phyloP scores from a whole-genome alignment of 2,329 filamentous ascomycete species.

The Aureobasidium sp. region DNA sequence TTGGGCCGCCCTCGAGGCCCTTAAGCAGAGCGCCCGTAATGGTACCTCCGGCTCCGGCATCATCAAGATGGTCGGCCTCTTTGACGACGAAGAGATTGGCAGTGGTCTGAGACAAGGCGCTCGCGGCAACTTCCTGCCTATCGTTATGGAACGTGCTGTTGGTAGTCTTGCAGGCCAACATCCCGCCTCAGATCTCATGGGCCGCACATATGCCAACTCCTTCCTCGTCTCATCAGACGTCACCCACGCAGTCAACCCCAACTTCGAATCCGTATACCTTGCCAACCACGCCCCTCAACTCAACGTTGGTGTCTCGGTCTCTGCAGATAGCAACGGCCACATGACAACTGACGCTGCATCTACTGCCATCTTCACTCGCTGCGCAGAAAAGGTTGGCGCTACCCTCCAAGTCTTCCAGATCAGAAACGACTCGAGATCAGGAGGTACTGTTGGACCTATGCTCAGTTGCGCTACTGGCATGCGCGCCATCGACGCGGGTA shows the following conservation, averaged over 20 bases:
- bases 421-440: conserved; percentile 79
- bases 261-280: conserved; percentile 79
- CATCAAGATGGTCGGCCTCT: conserved; percentile 86
- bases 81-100: conserved; percentile 96
- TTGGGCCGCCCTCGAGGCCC: conserved; percentile 78
- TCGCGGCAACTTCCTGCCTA: conserved; percentile 77
- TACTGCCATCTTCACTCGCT: conserved; percentile 68
- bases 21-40: conserved; percentile 56
- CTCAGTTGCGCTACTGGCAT: conserved; percentile 74
- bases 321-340: conserved; percentile 80
- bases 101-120: conserved; percentile 86
- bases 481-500: conserved; percentile 75
- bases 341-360: conserved; percentile 93
- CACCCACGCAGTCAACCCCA: conserved; percentile 88
- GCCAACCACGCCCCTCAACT: conserved; percentile 78
- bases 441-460: conserved; percentile 93
- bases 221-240: conserved; percentile 93
- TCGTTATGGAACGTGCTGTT: conserved; percentile 71
- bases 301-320: conserved; percentile 78
- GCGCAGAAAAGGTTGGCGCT: conserved; percentile 66
- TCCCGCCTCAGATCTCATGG: conserved; percentile 51
- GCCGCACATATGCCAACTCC: conserved; percentile 80
- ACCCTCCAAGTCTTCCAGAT: conserved; percentile 88
- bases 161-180: conserved; percentile 52
- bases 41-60: conserved; percentile 50